Base-by-base conservation (phyloP, 2,329 filamentous ascomycete species). In the Cryoendolithus antarcticus region DNA sequence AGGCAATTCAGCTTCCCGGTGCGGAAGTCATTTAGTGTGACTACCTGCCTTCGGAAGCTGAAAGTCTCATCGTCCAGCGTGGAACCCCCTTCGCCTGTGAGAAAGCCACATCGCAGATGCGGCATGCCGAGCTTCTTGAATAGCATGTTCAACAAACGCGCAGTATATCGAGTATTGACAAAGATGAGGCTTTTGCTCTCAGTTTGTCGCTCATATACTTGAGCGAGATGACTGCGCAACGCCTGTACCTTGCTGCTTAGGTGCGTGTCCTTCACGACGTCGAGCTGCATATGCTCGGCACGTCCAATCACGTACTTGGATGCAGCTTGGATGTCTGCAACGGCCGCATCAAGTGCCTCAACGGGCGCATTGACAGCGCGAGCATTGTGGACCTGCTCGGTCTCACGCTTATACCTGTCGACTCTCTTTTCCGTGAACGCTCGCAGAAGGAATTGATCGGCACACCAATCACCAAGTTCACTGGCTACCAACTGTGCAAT, bases 151-250 rank as follows among this genome's bases (percentile, higher is more conserved):
- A 98, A 65, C 10, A 93, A 60, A 11, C 75, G 72, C 1, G 88
- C 89, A 0, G 86, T 89, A 47, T 82, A 76, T 31, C 86, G 71
- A 55, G 81, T 72, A 44, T 85, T 71, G 0, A 93, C 86, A 58
- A 98, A 96, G 0, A 96, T 74, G 40, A 98, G 93, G 53, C 86
- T 93, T 44, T 79, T 77, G 21, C 71, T 66, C 5, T 76, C 67
- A 1, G 67, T 69, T 3, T 66, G 61, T 2, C 67, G 59, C 27
- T 71, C 62, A 51, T 86, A 95, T 36, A 80, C 71, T 6, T 74
- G 59, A 3, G 60, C 55, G 1, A 96, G 65, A 40, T 77, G 74
- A 2, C 65, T 54, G 13, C 75, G 57, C 0, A 96, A 70, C 4
- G 69, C 50, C 3, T 71, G 59, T 1, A 89, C 78, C 57, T 96